A percentile compares a stretch with the other conserved stretches of the same genome.
These are phyloP conservation scores for Metschnikowia orientalis DNA, from an alignment of 805 yeast species.

Conservation along the genomic window DNA sequence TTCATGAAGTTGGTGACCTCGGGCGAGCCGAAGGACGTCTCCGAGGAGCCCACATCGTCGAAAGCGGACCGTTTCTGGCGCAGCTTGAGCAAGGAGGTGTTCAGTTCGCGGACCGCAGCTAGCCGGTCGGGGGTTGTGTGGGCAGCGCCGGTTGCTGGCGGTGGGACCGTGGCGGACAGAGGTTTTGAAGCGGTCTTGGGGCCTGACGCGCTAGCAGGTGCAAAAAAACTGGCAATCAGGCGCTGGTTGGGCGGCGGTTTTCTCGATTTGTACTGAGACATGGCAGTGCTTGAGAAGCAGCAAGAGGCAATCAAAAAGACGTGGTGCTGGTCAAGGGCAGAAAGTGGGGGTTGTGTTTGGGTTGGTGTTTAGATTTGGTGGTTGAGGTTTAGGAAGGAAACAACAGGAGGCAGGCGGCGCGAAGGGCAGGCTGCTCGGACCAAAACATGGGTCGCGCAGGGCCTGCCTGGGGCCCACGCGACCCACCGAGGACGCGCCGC, in stretches of 20 bases:
- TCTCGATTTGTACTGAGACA: slow-evolving; percentile 13
- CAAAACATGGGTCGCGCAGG: too few species aligned
- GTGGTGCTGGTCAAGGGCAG: too few species aligned
- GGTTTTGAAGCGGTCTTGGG: slow-evolving; percentile 1
- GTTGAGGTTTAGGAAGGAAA: too few species aligned
- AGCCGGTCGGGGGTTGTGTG: slow-evolving; percentile 5
- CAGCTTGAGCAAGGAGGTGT: slow-evolving; percentile 8
- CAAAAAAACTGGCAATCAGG: slow-evolving; percentile 28
- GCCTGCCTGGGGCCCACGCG: too few species aligned
- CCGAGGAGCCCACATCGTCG: slow-evolving; percentile 20
- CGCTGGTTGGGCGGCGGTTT: slow-evolving; percentile 20
- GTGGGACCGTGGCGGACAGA: too few species aligned
- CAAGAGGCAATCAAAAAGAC: background rate
- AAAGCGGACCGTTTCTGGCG: slow-evolving; percentile 14
- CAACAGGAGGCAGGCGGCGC: too few species aligned
- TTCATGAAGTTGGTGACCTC: slow-evolving; percentile 36
- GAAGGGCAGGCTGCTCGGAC: too few species aligned
- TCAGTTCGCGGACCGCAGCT: background rate
- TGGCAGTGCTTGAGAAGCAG: slow-evolving; percentile 1
- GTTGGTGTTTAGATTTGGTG: too few species aligned
- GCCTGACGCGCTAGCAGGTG: slow-evolving; percentile 7
- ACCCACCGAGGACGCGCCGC: too few species aligned
- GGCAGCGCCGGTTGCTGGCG: background rate
- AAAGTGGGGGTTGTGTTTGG: too few species aligned
- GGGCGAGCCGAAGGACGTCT: slow-evolving; percentile 36